phyloP scores from a whole-genome alignment of 768 basidiomycete species.

The Mycena vitilis region DNA sequence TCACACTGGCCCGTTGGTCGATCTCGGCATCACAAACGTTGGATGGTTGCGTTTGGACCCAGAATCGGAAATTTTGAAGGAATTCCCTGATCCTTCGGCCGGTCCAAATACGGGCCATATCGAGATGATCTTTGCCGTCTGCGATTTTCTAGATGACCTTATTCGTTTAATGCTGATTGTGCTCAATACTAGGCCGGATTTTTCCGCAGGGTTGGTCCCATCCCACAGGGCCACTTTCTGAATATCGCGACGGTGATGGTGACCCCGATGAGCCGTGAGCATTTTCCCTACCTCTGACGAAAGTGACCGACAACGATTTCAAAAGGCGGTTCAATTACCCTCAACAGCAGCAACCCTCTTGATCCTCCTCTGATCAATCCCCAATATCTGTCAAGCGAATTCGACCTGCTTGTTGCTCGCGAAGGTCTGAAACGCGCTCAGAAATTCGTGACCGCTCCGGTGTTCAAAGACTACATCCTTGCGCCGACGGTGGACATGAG shows the following conservation, averaged over 20 bases:
- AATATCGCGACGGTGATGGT: neutral
- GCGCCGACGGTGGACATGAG: constrained; percentile 8
- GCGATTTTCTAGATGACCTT: neutral
- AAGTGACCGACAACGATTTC: neutral
- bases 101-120: neutral
- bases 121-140: neutral
- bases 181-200: neutral
- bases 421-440: constrained; percentile 1
- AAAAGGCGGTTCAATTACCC: constrained; percentile 6
- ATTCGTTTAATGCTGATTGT: too few relatives aligned
- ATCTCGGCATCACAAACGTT: neutral
- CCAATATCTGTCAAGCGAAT: neutral
- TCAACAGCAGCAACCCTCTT: constrained; percentile 15
- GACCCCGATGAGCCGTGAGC: constrained; percentile 3
- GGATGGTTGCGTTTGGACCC: constrained; percentile 1
- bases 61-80: neutral
- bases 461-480: constrained; percentile 1
- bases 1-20: constrained; percentile 3
- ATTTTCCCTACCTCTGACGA: too few relatives aligned
- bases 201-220: neutral
- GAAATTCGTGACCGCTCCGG: constrained; percentile 8
- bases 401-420: constrained; percentile 2
- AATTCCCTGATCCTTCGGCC: constrained; percentile 5
- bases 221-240: constrained; percentile 4
- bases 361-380: constrained; percentile 2